Evolutionary conservation across 1,139 yeast species (phyloP).

Genomic region (Geotrichum phurueaensis): DNA sequence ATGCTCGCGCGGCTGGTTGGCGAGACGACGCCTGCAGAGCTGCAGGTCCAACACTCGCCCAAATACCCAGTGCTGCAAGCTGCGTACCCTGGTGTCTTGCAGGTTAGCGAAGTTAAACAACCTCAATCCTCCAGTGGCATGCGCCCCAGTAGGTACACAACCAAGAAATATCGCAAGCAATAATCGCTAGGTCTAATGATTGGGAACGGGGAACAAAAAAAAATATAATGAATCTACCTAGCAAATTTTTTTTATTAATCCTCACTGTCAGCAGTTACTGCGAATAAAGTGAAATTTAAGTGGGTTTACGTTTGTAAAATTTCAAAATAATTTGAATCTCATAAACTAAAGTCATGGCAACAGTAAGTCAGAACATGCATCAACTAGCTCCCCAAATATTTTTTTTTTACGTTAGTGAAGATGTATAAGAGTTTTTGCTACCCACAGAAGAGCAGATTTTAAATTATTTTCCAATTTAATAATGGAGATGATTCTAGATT

Average conservation of each 20-base stretch:
- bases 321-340: no score
- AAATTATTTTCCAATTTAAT: no score
- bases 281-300: background rate
- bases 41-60: constrained; percentile 28
- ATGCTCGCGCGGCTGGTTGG: constrained; percentile 44
- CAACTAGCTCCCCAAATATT: no score
- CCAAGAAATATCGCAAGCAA: constrained; percentile 9
- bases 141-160: constrained; percentile 15
- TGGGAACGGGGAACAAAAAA: background rate
- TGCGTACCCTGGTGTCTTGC: constrained; percentile 69
- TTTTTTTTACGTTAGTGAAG: no score
- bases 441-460: no score
- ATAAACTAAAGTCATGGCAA: no score
- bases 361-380: no score
- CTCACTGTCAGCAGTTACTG: background rate
- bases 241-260: background rate
- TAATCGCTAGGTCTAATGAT: background rate
- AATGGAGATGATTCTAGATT: no score
- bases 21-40: constrained; percentile 27
- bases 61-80: constrained; percentile 63
- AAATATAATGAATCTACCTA: background rate
- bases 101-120: constrained; percentile 44
- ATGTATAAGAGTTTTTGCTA: no score
- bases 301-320: background rate
- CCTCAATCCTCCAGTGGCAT: constrained; percentile 17